These are phyloP conservation scores for Backusella liffmaniae DNA, from an alignment of 192 early-diverging fungal species.

Conservation along the genomic window DNA sequence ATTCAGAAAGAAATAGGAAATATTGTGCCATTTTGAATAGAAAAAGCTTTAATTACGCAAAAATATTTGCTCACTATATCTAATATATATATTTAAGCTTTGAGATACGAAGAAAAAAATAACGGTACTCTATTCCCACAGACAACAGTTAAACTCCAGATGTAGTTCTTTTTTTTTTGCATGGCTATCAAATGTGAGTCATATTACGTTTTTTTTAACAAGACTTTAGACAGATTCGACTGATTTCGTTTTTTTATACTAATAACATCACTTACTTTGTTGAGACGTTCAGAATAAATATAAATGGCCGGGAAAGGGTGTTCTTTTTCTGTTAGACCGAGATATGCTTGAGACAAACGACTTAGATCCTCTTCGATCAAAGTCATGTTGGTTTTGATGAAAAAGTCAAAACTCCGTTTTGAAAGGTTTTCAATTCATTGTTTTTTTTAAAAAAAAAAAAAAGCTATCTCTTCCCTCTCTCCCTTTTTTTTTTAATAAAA, in stretches of 20 bases:
- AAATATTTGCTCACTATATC: too few relatives aligned
- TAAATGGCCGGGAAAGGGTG: not conserved
- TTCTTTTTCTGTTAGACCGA: not conserved
- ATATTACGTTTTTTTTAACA: not conserved
- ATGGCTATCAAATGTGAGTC: not conserved
- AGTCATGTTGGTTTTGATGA: not conserved
- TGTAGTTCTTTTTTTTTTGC: not conserved
- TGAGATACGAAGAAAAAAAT: too few relatives aligned
- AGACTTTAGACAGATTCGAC: too few relatives aligned
- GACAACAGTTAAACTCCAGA: not conserved
- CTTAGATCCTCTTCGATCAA: not conserved
- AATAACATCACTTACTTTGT: not conserved
- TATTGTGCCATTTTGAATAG: too few relatives aligned
- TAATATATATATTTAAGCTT: too few relatives aligned
- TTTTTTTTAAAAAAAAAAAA: not conserved
- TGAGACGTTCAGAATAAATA: not conserved
- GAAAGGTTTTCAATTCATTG: not conserved
- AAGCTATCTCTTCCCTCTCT: not conserved
- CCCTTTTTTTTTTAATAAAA: not conserved
- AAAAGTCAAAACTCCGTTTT: not conserved
- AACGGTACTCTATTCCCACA: not conserved
- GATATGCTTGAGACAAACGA: not conserved
- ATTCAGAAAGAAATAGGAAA: not conserved
- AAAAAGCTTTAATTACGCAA: too few relatives aligned
- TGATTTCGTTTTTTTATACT: too few relatives aligned